Evolutionary conservation across 192 early-diverging fungal species (phyloP).

Genomic region (Coemansia sp.): DNA sequence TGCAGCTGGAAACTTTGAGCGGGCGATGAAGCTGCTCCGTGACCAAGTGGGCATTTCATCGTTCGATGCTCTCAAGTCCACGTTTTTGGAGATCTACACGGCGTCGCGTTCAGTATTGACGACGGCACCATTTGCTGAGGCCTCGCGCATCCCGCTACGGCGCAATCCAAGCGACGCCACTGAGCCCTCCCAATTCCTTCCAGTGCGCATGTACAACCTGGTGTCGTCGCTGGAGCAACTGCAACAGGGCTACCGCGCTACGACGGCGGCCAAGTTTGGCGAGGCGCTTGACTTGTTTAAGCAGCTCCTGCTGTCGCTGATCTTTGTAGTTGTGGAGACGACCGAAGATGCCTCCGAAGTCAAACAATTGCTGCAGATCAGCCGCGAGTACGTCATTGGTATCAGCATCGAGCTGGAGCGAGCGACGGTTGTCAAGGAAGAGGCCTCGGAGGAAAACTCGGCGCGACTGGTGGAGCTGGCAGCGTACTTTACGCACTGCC

Average conservation of each 20-base stretch:
- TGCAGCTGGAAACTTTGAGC: slow-evolving; percentile 93
- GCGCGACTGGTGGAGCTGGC: slow-evolving; percentile 88
- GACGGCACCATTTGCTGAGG: slow-evolving; percentile 60
- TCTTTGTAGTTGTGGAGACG: slow-evolving; percentile 72
- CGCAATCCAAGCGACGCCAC: slow-evolving; percentile 59
- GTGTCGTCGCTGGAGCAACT: slow-evolving; percentile 61
- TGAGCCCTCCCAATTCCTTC: slow-evolving; percentile 45
- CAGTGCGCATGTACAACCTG: slow-evolving; percentile 38
- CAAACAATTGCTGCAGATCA: slow-evolving; percentile 73
- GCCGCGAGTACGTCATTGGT: slow-evolving; percentile 93
- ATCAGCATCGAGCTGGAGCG: slow-evolving; percentile 81
- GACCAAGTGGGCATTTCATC: slow-evolving; percentile 89
- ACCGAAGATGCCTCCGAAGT: slow-evolving; percentile 76
- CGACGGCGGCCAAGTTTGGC: slow-evolving; percentile 79
- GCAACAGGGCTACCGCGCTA: slow-evolving; percentile 82
- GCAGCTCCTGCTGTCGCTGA: slow-evolving; percentile 71
- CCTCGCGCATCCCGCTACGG: slow-evolving; percentile 69
- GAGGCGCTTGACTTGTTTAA: slow-evolving; percentile 76
- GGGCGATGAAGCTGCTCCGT: slow-evolving; percentile 92
- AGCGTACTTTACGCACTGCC: slow-evolving; percentile 94
- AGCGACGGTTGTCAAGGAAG: slow-evolving; percentile 58
- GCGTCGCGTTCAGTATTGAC: slow-evolving; percentile 67
- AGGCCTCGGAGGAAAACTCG: slow-evolving; percentile 54
- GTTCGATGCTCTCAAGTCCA: slow-evolving; percentile 89
- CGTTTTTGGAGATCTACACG: slow-evolving; percentile 84